Base-by-base conservation (phyloP, 1,284 basidiomycete species). In the Sporisorium scitamineum region DNA sequence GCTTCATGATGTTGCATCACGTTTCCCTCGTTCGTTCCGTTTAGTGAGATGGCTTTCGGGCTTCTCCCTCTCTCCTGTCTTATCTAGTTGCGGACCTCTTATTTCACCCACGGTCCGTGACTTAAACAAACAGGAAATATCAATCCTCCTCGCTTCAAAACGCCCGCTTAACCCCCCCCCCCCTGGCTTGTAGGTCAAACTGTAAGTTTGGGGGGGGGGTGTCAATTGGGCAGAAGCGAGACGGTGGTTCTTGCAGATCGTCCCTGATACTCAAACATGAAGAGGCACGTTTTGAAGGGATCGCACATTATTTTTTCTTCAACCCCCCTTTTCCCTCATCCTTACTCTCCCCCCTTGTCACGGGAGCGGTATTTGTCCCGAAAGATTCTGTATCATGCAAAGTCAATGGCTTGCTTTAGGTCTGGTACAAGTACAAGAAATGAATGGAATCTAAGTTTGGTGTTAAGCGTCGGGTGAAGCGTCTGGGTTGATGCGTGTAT, bases 81-180 rank as follows among this genome's bases (percentile, higher is more conserved):
- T 69, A 69, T 76, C 74, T 69, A 72, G 74, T 72, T 62, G 69
- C 61, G 72, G 42, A 54, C 54, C 48, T 68, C 11, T n/a, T 29
- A 53, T 24, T 13, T 34, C 41, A 45, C 50, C 69, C 70, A 76
- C 74, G 62, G 57, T 63, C 26, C 69, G 61, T 50, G 62, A 78
- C 79, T 78, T 79, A 81, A 81, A 79, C 72, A 64, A 71, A 66
- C 75, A 81, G 80, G 78, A 69, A 48, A 79, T 26, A 80, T 55
- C 44, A 44, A 69, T 34, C 20, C 31, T 29, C 32, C 27, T 32
- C 52, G 37, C 32, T 39, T 27, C 31, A 22, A 16, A 16, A 6
- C 44, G 31, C 41, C 16, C 34, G 39, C n/a, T 20, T 6, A 5
- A 4, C 37, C 4, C n/a, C 20, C 39, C 20, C 39, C 3, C 11